Evolutionary conservation across 306 rosid genomes (phyloP).

Genomic region (Oemleria cerasiformis): DNA sequence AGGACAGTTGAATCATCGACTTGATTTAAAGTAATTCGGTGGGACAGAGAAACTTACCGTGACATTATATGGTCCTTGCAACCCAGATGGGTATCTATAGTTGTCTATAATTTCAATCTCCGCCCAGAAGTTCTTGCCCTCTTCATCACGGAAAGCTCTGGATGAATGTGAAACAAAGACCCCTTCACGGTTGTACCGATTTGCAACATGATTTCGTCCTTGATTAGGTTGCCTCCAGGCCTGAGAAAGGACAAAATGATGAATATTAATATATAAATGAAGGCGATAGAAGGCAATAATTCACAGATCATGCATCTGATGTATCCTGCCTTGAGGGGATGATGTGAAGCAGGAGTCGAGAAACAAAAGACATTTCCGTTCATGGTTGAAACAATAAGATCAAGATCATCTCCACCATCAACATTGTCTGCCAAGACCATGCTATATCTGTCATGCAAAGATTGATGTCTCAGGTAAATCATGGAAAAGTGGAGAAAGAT

Average conservation of each 20-base stretch:
- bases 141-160: slow-evolving; percentile 94
- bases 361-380: slow-evolving; percentile 97
- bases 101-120: slow-evolving; percentile 81
- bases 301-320: slow-evolving; percentile 21
- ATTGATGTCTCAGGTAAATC: slow-evolving; percentile 9
- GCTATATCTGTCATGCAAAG: slow-evolving; percentile 72
- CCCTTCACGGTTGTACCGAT: slow-evolving; percentile 74
- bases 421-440: slow-evolving; percentile 98
- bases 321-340: slow-evolving; percentile 82
- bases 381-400: slow-evolving; percentile 92
- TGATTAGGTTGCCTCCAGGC: slow-evolving; percentile 77
- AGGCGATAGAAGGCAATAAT: slow-evolving; percentile 10
- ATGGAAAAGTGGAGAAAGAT: slow-evolving; percentile 15
- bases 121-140: slow-evolving; percentile 91
- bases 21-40: not conserved
- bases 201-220: slow-evolving; percentile 82
- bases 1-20: not conserved
- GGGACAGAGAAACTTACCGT: slow-evolving; percentile 45
- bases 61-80: slow-evolving; percentile 88
- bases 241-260: slow-evolving; percentile 39
- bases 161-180: slow-evolving; percentile 75
- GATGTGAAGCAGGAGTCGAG: slow-evolving; percentile 88
- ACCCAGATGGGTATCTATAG: slow-evolving; percentile 83
- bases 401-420: slow-evolving; percentile 99
- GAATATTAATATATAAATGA: not conserved